A percentile compares a stretch with the other conserved stretches of the same genome.
Conservation (phyloP, 352 stramenopile genomes). For the Aphanomyces cochlioides region DNA sequence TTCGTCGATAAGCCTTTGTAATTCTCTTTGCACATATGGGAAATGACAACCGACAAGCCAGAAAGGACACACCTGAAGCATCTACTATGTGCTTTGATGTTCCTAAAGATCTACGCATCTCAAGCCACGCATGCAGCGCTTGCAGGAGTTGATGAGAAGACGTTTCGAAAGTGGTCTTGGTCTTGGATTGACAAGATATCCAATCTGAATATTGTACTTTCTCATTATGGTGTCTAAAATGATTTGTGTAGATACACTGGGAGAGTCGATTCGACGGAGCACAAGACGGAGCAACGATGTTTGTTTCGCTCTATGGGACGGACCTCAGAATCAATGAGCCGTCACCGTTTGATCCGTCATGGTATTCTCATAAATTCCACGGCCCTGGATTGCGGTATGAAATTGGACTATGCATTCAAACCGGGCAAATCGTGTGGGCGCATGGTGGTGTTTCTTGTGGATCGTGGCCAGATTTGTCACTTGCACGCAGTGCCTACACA, state of each 20-base stretch:
- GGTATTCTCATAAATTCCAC: neutral
- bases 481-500: neutral
- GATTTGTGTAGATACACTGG: neutral
- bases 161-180: neutral
- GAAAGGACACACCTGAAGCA: neutral
- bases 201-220: neutral
- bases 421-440: neutral
- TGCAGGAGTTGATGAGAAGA: neutral
- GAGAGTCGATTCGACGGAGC: neutral
- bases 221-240: neutral
- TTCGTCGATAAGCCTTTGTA: no score
- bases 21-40: no score
- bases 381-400: neutral
- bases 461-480: neutral
- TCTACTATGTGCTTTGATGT: slow-evolving; percentile 3
- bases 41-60: no score
- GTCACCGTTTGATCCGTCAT: neutral
- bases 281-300: neutral
- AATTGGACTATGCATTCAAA: neutral
- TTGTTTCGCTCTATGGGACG: neutral
- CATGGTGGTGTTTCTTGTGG: neutral
- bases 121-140: neutral
- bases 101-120: neutral
- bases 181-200: neutral
- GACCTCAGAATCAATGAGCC: neutral